Evolutionary conservation across 306 rosid species (phyloP).

Genomic region (Trichosanthes cucumerina): DNA sequence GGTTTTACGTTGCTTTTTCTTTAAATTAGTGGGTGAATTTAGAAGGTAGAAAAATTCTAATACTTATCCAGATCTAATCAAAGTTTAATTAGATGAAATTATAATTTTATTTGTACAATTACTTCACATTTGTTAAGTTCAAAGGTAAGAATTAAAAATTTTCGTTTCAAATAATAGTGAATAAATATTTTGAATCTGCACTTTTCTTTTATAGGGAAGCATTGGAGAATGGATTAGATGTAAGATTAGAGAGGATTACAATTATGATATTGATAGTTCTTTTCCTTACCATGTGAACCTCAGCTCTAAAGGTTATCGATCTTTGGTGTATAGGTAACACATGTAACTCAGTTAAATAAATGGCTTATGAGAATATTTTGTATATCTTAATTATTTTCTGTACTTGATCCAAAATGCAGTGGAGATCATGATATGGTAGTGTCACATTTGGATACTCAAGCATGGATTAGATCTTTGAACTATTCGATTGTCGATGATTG

Average conservation of each 20-base stretch:
- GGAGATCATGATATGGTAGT: constrained; percentile 23
- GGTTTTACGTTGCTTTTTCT: no score
- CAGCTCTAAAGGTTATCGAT: not conserved
- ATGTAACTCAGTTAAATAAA: not conserved
- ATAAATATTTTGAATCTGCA: no score
- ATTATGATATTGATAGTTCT: not conserved
- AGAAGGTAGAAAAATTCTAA: no score
- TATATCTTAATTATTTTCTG: not conserved
- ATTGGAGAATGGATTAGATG: not conserved
- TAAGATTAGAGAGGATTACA: not conserved
- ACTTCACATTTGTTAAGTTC: no score
- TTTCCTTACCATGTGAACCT: not conserved
- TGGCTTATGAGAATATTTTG: not conserved
- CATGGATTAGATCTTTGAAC: constrained; percentile 23
- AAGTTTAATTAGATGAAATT: no score
- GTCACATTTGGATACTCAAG: constrained; percentile 4
- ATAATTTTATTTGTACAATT: no score
- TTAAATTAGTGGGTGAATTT: no score
- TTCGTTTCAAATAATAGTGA: no score
- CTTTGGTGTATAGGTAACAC: not conserved
- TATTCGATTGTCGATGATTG: constrained; percentile 14
- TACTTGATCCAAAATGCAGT: constrained; percentile 8
- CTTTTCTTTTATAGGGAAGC: not conserved
- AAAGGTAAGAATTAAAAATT: no score
- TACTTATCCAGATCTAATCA: no score